These are phyloP conservation scores for Agastache rugosa DNA, from an alignment of 257 asterid species.

Conservation along the genomic window DNA sequence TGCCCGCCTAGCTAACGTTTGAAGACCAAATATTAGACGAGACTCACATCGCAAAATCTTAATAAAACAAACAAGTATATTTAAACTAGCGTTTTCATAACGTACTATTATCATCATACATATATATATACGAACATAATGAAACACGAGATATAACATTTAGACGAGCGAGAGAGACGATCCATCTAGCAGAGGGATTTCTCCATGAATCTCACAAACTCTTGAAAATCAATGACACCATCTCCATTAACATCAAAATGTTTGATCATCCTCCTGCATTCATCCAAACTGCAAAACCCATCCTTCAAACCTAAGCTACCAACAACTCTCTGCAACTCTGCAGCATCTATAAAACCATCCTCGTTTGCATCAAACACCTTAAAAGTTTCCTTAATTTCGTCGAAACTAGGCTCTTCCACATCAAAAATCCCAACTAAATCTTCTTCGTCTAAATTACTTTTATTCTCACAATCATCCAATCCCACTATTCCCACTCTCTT, in stretches of 20 bases:
- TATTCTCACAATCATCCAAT: slow-evolving; percentile 32
- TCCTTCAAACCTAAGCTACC: slow-evolving; percentile 43
- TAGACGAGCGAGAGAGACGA: neutral
- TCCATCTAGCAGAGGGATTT: slow-evolving; percentile 15
- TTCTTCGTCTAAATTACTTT: slow-evolving; percentile 1
- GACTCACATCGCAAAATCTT: no score
- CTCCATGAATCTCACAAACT: slow-evolving; percentile 50
- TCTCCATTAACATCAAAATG: slow-evolving; percentile 49
- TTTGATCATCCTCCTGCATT: slow-evolving; percentile 48
- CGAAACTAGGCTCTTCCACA: slow-evolving; percentile 47
- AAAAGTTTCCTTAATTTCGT: slow-evolving; percentile 50
- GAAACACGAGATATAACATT: neutral
- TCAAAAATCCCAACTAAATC: slow-evolving; percentile 41
- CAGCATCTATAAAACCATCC: slow-evolving; percentile 54
- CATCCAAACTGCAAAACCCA: slow-evolving; percentile 39
- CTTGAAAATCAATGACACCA: slow-evolving; percentile 44
- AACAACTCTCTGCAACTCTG: slow-evolving; percentile 52
- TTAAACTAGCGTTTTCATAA: no score
- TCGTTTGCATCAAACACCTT: slow-evolving; percentile 53
- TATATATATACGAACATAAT: neutral
- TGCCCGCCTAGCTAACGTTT: no score
- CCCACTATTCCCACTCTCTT: slow-evolving; percentile 41
- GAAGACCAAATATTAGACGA: no score
- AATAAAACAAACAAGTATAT: no score
- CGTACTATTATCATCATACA: neutral